Conservation (phyloP, 495 filamentous ascomycete species). For the Aspergillus panamensis region DNA sequence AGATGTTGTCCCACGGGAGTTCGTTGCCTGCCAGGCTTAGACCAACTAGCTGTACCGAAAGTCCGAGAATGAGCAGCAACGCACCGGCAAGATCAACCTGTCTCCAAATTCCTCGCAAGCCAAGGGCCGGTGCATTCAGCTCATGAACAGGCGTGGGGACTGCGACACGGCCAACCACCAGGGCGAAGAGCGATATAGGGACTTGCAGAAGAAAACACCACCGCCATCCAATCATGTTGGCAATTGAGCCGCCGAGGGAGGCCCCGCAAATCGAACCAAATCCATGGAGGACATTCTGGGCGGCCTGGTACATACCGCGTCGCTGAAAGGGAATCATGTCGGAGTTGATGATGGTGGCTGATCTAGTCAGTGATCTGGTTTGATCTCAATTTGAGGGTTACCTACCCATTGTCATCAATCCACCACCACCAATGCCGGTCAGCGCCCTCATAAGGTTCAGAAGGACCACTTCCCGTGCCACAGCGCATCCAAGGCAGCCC, state of each 20-base stretch:
- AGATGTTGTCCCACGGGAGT: conserved; percentile 54
- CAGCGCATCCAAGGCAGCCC: conserved; percentile 46
- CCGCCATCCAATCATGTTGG: conserved; percentile 65
- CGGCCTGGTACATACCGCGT: conserved; percentile 62
- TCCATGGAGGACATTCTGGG: conserved; percentile 59
- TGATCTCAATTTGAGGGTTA: background rate
- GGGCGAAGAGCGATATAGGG: conserved; percentile 50
- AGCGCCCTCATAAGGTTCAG: conserved; percentile 79
- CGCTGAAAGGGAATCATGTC: conserved; percentile 63
- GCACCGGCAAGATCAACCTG: conserved; percentile 57
- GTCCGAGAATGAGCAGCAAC: conserved; percentile 52
- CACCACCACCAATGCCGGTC: conserved; percentile 62
- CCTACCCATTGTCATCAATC: conserved; percentile 60
- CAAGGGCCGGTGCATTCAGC: conserved; percentile 19
- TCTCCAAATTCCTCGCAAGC: conserved; percentile 44
- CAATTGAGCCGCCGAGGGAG: conserved; percentile 61
- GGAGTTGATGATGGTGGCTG: conserved; percentile 62
- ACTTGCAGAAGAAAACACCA: conserved; percentile 52
- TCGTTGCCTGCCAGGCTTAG: conserved; percentile 61
- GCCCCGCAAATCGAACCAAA: conserved; percentile 66
- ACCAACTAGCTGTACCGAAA: conserved; percentile 56
- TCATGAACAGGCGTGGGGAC: conserved; percentile 40
- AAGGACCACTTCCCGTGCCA: conserved; percentile 51
- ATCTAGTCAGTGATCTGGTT: background rate
- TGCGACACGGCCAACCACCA: conserved; percentile 51